A percentile compares a stretch with the other conserved stretches of the same genome.
These are phyloP conservation scores for Brassica napus DNA, from an alignment of 345 rosid species.

Conservation along the genomic window DNA sequence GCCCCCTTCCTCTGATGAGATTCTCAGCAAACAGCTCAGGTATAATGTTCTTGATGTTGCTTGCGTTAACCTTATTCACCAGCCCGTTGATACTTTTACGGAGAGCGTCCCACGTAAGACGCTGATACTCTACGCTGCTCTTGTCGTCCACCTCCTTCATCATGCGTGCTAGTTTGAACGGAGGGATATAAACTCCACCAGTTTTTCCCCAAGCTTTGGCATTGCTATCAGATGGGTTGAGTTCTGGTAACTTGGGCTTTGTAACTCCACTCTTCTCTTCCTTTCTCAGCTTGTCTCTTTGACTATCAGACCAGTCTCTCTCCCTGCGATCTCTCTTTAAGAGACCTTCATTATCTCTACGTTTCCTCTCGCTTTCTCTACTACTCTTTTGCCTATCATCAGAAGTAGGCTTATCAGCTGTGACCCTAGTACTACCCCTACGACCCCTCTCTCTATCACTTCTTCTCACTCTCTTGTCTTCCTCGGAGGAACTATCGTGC, in stretches of 20 bases:
- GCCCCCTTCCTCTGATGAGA: conserved; percentile 85
- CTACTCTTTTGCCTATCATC: conserved; percentile 23
- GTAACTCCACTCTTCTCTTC: conserved; percentile 42
- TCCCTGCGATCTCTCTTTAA: conserved; percentile 39
- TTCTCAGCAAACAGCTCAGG: conserved; percentile 89
- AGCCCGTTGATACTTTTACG: conserved; percentile 93
- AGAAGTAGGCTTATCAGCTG: conserved; percentile 33
- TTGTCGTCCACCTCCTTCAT: conserved; percentile 86
- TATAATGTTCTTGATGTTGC: conserved; percentile 83
- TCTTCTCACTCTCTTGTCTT: background rate
- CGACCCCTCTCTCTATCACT: conserved; percentile 28
- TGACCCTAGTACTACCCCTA: conserved; percentile 26
- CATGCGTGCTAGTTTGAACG: conserved; percentile 84
- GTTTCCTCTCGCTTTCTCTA: conserved; percentile 34
- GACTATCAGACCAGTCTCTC: conserved; percentile 34
- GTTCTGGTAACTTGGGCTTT: conserved; percentile 48
- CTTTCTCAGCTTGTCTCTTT: conserved; percentile 38
- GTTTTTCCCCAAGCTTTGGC: conserved; percentile 52
- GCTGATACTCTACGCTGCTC: conserved; percentile 78
- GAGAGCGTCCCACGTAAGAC: conserved; percentile 95
- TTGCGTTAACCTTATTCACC: conserved; percentile 88
- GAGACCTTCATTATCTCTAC: conserved; percentile 20
- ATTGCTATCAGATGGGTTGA: conserved; percentile 45
- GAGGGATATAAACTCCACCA: conserved; percentile 93
- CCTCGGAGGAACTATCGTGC: background rate